Conservation (phyloP, 108 stramenopile genomes). For the Skeletonema costatum region DNA sequence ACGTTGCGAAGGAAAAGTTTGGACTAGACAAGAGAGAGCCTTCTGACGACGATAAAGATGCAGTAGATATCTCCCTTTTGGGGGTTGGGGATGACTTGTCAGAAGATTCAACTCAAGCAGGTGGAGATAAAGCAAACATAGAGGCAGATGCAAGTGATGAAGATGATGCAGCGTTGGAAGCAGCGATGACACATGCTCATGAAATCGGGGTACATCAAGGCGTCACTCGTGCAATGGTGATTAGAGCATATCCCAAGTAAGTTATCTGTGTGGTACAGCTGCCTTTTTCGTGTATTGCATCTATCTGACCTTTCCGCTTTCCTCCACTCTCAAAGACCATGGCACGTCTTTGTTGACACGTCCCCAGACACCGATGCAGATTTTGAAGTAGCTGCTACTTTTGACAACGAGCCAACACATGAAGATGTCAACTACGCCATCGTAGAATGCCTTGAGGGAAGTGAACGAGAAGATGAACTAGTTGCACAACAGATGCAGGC, state of each 20-base stretch:
- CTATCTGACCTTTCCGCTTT: conserved; percentile 2
- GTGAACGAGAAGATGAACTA: conserved; percentile 86
- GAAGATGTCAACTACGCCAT: conserved; percentile 86
- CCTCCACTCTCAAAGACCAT: conserved; percentile 56
- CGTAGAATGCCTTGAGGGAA: conserved; percentile 89
- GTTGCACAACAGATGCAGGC: conserved; percentile 92
- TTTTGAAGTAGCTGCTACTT: conserved; percentile 91
- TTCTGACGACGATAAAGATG: conserved; percentile 6
- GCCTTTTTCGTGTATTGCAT: not conserved
- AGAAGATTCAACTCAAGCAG: not conserved
- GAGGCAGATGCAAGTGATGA: conserved; percentile 28
- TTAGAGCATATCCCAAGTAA: conserved; percentile 87
- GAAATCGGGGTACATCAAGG: conserved; percentile 79
- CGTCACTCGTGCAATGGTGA: conserved; percentile 88
- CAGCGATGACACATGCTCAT: conserved; percentile 82
- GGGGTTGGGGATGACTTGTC: conserved; percentile 17
- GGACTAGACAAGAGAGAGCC: conserved; percentile 6
- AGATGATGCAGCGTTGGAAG: conserved; percentile 74
- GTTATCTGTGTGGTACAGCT: conserved; percentile 3
- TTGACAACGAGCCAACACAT: conserved; percentile 76
- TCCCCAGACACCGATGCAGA: conserved; percentile 86
- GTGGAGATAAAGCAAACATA: conserved; percentile 9
- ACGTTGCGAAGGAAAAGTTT: conserved; percentile 38
- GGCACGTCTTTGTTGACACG: conserved; percentile 91
- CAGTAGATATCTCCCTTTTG: not conserved